These are phyloP conservation scores for Carex cristatella DNA, from an alignment of 176 grass and related monocot species.

Conservation along the genomic window DNA sequence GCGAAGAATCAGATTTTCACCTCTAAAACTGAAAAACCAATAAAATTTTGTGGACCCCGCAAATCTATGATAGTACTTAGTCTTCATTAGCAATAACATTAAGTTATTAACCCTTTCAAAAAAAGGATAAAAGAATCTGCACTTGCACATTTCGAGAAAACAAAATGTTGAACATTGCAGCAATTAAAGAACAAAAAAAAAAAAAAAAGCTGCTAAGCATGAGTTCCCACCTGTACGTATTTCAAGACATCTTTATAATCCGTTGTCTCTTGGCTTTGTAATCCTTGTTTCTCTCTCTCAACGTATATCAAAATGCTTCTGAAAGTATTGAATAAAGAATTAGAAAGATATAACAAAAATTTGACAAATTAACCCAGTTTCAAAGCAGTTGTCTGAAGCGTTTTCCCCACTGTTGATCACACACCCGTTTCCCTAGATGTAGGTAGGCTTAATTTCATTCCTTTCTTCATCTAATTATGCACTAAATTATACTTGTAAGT, in stretches of 20 bases:
- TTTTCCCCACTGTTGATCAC: constrained; percentile 6
- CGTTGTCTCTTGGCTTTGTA: not conserved
- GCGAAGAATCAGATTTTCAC: not conserved
- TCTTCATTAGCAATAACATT: not conserved
- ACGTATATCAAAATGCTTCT: not conserved
- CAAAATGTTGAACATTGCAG: not conserved
- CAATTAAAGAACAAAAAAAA: not conserved
- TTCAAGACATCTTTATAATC: not conserved
- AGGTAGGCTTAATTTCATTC: not conserved
- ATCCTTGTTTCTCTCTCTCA: not conserved
- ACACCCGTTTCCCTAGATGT: constrained; percentile 7
- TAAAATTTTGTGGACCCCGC: not conserved
- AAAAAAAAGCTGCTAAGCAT: not conserved
- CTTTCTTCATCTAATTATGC: not conserved
- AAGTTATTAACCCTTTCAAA: not conserved
- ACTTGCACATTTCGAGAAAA: not conserved
- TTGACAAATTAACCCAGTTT: not conserved
- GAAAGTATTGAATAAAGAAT: not conserved
- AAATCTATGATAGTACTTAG: not conserved
- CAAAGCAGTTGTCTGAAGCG: constrained; percentile 2
- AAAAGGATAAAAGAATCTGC: not conserved
- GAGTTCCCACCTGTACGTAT: not conserved
- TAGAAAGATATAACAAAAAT: not conserved
- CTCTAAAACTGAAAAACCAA: not conserved
- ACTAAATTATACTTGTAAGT: not conserved